These are phyloP conservation scores for Leccinum arenicola DNA, from an alignment of 768 basidiomycete species.

Conservation along the genomic window DNA sequence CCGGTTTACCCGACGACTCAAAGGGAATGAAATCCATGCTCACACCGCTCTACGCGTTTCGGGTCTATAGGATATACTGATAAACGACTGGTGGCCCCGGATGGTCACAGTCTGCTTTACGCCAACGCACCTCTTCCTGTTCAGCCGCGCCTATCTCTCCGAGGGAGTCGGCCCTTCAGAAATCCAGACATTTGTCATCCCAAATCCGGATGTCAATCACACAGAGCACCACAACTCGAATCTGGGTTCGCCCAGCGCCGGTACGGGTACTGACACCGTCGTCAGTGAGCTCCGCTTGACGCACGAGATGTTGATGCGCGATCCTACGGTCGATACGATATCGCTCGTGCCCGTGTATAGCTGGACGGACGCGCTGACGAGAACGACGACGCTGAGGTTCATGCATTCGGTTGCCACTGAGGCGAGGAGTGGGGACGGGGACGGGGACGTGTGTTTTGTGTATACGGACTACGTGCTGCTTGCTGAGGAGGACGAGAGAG, in stretches of 20 bases:
- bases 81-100: conserved; percentile 14
- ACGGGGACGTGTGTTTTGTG: not conserved
- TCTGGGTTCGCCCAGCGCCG: not conserved
- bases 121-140: conserved; percentile 12
- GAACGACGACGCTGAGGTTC: conserved; percentile 21
- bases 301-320: conserved; percentile 11
- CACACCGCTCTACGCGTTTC: no score
- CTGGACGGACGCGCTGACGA: conserved; percentile 5
- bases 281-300: conserved; percentile 19
- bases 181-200: conserved; percentile 18
- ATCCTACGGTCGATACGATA: not conserved
- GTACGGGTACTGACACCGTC: not conserved
- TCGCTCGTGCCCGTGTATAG: conserved; percentile 14
- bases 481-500: not conserved
- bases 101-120: conserved; percentile 13
- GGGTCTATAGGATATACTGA: conserved; percentile 9
- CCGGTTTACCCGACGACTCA: no score
- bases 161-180: conserved; percentile 7
- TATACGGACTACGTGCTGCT: conserved; percentile 17
- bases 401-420: conserved; percentile 7
- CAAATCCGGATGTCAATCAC: not conserved
- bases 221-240: not conserved
- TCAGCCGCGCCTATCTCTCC: conserved; percentile 11
- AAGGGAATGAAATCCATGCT: no score
- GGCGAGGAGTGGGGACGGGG: no score